Evolutionary conservation across 805 yeast genomes (phyloP).

Genomic region (Starmerella gropengiesseri): DNA sequence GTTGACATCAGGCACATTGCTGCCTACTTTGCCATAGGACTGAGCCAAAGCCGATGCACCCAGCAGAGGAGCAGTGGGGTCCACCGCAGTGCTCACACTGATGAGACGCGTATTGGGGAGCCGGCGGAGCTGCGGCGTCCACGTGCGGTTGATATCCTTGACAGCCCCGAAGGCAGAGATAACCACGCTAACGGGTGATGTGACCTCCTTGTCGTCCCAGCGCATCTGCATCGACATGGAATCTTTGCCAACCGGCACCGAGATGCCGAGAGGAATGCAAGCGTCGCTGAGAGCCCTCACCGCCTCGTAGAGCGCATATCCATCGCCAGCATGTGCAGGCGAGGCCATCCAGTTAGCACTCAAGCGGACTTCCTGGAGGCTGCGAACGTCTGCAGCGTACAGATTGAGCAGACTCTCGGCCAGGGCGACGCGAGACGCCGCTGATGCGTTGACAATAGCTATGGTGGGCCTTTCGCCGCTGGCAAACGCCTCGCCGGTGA

Average conservation of each 20-base stretch:
- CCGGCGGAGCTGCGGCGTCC: conserved; percentile 79
- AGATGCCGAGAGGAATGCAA: conserved; percentile 83
- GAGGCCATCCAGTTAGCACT: conserved; percentile 99
- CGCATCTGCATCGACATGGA: conserved; percentile 99
- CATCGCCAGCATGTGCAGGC: conserved; percentile 90
- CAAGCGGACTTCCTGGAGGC: conserved; percentile 63
- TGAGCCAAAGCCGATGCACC: conserved; percentile 96
- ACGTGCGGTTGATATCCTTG: conserved; percentile 68
- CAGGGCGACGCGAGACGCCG: conserved; percentile 89
- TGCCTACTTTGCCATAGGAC: conserved; percentile 80
- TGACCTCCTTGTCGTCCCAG: conserved; percentile 76
- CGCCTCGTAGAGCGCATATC: conserved; percentile 87
- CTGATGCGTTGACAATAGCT: conserved; percentile 78
- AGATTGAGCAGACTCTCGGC: conserved; percentile 88
- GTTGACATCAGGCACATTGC: conserved; percentile 71
- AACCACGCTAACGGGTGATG: conserved; percentile 87
- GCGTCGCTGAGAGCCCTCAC: conserved; percentile 94
- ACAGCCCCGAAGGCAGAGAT: conserved; percentile 91
- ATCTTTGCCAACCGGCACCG: conserved; percentile 97
- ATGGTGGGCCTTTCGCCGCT: conserved; percentile 93
- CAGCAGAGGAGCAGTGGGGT: conserved; percentile 37
- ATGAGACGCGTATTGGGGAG: conserved; percentile 58
- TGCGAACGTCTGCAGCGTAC: conserved; percentile 77
- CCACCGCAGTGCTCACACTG: conserved; percentile 51
- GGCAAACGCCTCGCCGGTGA: conserved; percentile 95